Evolutionary conservation across 371 early-diverging fungal species (phyloP).

Genomic region (Mucor indicus): DNA sequence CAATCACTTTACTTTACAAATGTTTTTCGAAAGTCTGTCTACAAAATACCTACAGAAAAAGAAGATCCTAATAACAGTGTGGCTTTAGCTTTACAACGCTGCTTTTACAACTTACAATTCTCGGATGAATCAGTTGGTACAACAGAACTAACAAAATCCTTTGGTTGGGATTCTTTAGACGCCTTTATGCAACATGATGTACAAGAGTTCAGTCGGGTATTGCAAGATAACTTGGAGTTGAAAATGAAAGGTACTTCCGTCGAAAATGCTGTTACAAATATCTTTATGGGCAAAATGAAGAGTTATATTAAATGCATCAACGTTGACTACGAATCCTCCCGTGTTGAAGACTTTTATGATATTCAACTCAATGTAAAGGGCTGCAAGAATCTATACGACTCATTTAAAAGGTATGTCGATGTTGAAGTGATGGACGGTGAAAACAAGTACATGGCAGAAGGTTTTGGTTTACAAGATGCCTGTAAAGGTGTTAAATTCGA

Average conservation of each 20-base stretch:
- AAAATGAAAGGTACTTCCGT: constrained; percentile 86
- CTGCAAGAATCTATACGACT: constrained; percentile 81
- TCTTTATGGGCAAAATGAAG: constrained; percentile 95
- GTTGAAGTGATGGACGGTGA: constrained; percentile 95
- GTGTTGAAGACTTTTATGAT: constrained; percentile 73
- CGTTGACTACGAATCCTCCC: constrained; percentile 91
- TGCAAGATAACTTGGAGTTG: constrained; percentile 91
- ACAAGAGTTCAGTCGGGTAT: constrained; percentile 93
- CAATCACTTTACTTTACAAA: constrained; percentile 98
- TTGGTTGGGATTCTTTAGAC: constrained; percentile 95
- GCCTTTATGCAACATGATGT: constrained; percentile 97
- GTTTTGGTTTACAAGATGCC: constrained; percentile 94
- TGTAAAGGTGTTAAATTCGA: constrained; percentile 94
- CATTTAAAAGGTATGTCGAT: constrained; percentile 85
- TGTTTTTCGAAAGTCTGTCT: constrained; percentile 87
- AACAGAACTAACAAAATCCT: constrained; percentile 90
- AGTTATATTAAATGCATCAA: constrained; percentile 91
- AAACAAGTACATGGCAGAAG: constrained; percentile 97
- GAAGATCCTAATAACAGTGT: constrained; percentile 85
- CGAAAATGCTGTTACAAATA: constrained; percentile 87
- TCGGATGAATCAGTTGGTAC: constrained; percentile 63
- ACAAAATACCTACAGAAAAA: constrained; percentile 85
- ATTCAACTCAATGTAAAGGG: constrained; percentile 96
- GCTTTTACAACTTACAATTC: constrained; percentile 89
- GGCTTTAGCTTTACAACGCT: constrained; percentile 88